Evolutionary conservation across 306 rosid species (phyloP).

Genomic region (Prinsepia uniflora): DNA sequence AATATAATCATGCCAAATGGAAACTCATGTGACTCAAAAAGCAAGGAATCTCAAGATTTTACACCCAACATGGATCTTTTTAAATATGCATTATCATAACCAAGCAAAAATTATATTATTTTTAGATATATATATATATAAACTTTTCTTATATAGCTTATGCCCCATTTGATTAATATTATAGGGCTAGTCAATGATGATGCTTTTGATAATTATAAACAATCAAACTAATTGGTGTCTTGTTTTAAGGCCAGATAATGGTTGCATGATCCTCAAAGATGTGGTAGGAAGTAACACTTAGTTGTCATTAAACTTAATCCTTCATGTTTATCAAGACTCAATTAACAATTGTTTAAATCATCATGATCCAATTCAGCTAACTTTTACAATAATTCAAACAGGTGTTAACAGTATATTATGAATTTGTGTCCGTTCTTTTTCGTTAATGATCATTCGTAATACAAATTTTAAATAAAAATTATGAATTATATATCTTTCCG

Average conservation of each 20-base stretch:
- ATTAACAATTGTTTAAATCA: not conserved
- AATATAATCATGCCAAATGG: constrained; percentile 22
- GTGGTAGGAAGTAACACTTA: constrained; percentile 22
- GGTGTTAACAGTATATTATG: not conserved
- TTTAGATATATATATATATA: constrained; percentile 3
- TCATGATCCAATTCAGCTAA: too few relatives aligned
- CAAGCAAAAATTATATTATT: constrained; percentile 14
- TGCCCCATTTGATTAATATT: constrained; percentile 25
- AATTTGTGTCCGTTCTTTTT: not conserved
- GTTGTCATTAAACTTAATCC: not conserved
- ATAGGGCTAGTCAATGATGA: constrained; percentile 37
- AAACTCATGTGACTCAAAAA: constrained; percentile 35
- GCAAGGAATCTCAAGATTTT: constrained; percentile 41
- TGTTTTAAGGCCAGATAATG: constrained; percentile 31
- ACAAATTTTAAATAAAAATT: not conserved
- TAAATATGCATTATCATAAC: constrained; percentile 2
- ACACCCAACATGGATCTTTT: constrained; percentile 38
- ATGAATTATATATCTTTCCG: not conserved
- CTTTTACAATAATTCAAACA: too few relatives aligned
- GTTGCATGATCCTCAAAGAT: constrained; percentile 38
- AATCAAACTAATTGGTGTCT: constrained; percentile 29
- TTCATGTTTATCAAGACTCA: not conserved
- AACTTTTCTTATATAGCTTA: constrained; percentile 25
- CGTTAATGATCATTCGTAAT: not conserved
- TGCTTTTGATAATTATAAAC: constrained; percentile 30